Base-by-base conservation (phyloP, 805 yeast species). In the Ogataea henricii region DNA sequence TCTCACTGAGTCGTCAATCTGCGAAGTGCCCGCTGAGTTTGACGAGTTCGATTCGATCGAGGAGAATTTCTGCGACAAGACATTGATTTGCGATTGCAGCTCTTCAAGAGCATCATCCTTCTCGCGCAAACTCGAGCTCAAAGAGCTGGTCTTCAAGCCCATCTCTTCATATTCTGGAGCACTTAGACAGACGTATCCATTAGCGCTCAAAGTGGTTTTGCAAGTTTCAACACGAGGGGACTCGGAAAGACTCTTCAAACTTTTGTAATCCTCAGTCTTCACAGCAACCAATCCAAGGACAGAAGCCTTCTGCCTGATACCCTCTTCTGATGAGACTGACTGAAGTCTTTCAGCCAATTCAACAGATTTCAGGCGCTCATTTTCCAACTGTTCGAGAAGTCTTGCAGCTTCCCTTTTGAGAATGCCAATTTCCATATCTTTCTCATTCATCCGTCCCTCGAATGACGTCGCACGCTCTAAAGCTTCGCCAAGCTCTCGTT, bases 181-280 rank as follows among this genome's bases (percentile, higher is more conserved):
- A 22, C 59, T 55, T 21, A 67, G 47, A 43, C 58, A 47, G 6
- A 50, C 52, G 16, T 60, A 46, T 6, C 67, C 66, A 41, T 43
- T 20, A 22, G 33, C 40, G 40, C 47, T 20, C 40, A 47, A 17
- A 36, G 35, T n/a, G 35, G 37, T 9, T 40, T 37, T 20, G 49
- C 53, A 47, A 44, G 54, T 26, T 22, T 49, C 48, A 50, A 54
- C 18, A 23, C 60, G 35, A 14, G 65, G 61, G 1, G 62, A 48
- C 0, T 45, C 25, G 33, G 60, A 54, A 8, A 35, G 17, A 4
- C 34, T n/a, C 25, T 49, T 42, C n/a, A 20, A 13, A 13, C 29
- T 18, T 20, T 35, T 32, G 29, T 33, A 34, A 21, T 49, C 39
- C 8, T 37, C 41, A 8, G 20, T 41, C 12, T 49, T n/a, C 49